These are phyloP conservation scores for Candida vartiovaarae DNA, from an alignment of 805 yeast genomes.

Conservation along the genomic window DNA sequence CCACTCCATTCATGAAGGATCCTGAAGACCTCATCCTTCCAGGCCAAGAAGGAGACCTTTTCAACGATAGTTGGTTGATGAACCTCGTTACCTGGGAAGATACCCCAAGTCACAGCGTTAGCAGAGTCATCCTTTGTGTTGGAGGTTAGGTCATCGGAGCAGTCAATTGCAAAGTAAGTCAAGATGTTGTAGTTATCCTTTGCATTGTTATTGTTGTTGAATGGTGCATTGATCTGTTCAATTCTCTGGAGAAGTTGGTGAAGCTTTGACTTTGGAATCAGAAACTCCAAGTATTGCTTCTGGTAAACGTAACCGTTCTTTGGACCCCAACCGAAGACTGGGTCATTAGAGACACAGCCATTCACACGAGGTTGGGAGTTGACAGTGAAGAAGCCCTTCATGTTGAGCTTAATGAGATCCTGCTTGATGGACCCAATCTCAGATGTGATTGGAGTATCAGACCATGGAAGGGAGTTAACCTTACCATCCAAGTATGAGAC, in stretches of 20 bases:
- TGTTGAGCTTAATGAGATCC: conserved; percentile 57
- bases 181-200: conserved; percentile 40
- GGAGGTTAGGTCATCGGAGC: conserved; percentile 48
- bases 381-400: conserved; percentile 66
- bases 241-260: conserved; percentile 35
- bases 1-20: conserved; percentile 76
- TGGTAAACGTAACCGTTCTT: conserved; percentile 88
- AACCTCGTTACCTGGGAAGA: conserved; percentile 92
- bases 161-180: conserved; percentile 72
- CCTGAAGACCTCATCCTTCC: conserved; percentile 93
- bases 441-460: conserved; percentile 78
- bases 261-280: conserved; percentile 52
- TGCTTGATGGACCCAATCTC: conserved; percentile 62
- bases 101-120: conserved; percentile 98
- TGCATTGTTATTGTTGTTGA: conserved; percentile 12
- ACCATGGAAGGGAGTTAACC: conserved; percentile 82
- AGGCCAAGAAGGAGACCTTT: conserved; percentile 83
- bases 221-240: conserved; percentile 35
- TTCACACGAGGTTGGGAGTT: conserved; percentile 94
- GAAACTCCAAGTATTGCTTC: conserved; percentile 85
- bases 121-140: conserved; percentile 68
- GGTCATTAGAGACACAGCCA: conserved; percentile 65
- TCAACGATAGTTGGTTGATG: conserved; percentile 96
- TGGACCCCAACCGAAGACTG: conserved; percentile 92
- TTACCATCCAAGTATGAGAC: conserved; percentile 66